Percentiles rank a stretch among this genome's conserved stretches.
Evolutionary conservation across 805 yeast genomes (phyloP).

Genomic region (Starmera dryadoides): DNA sequence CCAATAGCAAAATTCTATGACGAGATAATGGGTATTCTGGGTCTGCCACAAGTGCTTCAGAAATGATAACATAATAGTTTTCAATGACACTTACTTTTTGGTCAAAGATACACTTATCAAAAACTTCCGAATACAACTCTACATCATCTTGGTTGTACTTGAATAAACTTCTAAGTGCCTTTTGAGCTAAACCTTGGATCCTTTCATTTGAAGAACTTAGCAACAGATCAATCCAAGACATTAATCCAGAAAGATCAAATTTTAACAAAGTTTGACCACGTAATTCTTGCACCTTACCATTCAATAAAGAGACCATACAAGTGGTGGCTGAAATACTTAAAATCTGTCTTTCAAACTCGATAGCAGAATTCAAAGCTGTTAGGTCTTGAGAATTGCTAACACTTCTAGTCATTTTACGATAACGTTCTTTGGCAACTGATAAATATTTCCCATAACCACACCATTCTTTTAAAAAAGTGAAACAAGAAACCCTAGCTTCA

Average conservation of each 20-base stretch:
- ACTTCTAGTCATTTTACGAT: constrained; percentile 45
- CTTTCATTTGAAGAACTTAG: constrained; percentile 51
- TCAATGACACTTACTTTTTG: constrained; percentile 47
- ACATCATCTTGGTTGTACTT: constrained; percentile 47
- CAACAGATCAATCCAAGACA: constrained; percentile 77
- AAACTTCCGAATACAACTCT: constrained; percentile 48
- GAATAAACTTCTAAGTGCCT: constrained; percentile 65
- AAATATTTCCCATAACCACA: constrained; percentile 79
- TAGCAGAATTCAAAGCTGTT: constrained; percentile 56
- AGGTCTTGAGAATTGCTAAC: constrained; percentile 25
- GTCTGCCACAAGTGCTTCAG: constrained; percentile 51
- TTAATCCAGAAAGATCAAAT: constrained; percentile 60
- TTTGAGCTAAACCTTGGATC: constrained; percentile 55
- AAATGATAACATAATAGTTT: constrained; percentile 65
- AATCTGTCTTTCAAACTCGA: constrained; percentile 72
- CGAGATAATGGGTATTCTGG: constrained; percentile 44
- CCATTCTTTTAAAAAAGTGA: constrained; percentile 85
- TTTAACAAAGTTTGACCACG: constrained; percentile 49
- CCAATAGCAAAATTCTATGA: constrained; percentile 65
- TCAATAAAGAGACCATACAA: constrained; percentile 77
- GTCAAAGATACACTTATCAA: constrained; percentile 64
- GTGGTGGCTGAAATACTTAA: constrained; percentile 67
- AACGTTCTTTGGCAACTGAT: constrained; percentile 57
- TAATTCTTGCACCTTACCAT: constrained; percentile 57
- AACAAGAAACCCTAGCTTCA: constrained; percentile 77